Base-by-base conservation (phyloP, 2,329 filamentous ascomycete genomes). In the Rhinocladiella similis region DNA sequence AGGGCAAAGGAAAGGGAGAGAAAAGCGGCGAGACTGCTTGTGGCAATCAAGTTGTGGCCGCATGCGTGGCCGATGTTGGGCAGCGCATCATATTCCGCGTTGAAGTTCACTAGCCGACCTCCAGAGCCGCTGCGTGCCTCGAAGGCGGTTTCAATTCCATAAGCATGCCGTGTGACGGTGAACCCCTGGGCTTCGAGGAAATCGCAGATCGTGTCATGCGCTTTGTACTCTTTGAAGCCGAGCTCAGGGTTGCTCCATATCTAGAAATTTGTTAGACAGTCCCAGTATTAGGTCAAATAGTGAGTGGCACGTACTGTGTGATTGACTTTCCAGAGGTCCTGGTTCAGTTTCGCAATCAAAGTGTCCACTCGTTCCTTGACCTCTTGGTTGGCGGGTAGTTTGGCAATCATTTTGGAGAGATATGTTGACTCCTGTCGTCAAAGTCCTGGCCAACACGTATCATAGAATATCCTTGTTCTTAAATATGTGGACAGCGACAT, bases 131-230 rank as follows among this genome's bases (percentile, higher is more conserved):
- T 68, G 13, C 74, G 69, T 10, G 74, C 77, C 47, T 77, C 75
- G 60, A 84, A 84, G 1, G 80, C 73, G 0, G 82, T 84, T 7
- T 74, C 69, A 0, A 84, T 61, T 2, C 77, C 80, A 62, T 80
- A 81, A 0, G 80, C 77, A 50, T 80, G 75, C 0, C 75, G 74
- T 3, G 70, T 78, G 5, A 83, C 78, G 0, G 64, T 56, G 62
- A 78, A 80, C 0, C 77, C 80, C 3, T 75, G 72, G 1, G 65
- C 59, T 39, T 76, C 70, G 0, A 83, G 69, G 36, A 78, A 73
- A 3, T 68, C 60, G 14, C 75, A 75, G 46, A 84, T 77, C 6
- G 70, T 73, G 38, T 81, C 75, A 59, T 83, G 80, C 7, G 82
- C 81, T 16, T 72, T 73, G 64, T 75, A 68, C 60, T 84, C 81